A percentile compares a stretch with the other conserved stretches of the same genome.
Conservation (phyloP, 2,329 filamentous ascomycete species). For the Paecilomyces formosus region DNA sequence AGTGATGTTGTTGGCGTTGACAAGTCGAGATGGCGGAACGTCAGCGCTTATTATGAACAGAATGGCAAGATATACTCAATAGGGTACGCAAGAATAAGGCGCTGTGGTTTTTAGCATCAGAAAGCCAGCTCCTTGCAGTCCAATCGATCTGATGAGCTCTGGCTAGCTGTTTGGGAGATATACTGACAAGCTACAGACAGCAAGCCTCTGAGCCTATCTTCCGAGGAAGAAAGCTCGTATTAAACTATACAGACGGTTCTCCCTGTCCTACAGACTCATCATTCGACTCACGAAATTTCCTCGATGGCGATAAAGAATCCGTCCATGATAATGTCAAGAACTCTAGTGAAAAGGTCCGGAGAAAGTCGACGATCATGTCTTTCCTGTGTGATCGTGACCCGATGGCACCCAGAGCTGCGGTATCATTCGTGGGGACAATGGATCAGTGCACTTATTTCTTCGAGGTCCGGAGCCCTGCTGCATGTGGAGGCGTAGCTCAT, state of each 20-base stretch:
- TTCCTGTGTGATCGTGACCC: constrained; percentile 88
- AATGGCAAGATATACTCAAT: constrained; percentile 39
- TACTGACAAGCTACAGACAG: constrained; percentile 23
- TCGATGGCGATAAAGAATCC: constrained; percentile 10
- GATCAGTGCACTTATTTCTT: constrained; percentile 96
- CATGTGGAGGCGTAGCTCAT: constrained; percentile 64
- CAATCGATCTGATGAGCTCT: background rate
- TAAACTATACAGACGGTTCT: constrained; percentile 71
- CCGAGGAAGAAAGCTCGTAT: constrained; percentile 54
- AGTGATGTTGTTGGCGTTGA: constrained; percentile 40
- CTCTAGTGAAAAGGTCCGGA: constrained; percentile 19
- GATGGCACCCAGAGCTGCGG: constrained; percentile 55
- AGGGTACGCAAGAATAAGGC: constrained; percentile 27
- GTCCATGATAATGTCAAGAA: constrained; percentile 13
- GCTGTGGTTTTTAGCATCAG: background rate
- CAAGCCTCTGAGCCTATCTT: constrained; percentile 40
- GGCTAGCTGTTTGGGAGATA: background rate
- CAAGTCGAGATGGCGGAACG: constrained; percentile 34
- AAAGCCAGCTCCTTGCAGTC: background rate
- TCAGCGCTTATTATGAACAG: constrained; percentile 43
- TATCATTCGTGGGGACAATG: constrained; percentile 81
- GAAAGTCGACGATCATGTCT: constrained; percentile 79
- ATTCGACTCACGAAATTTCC: constrained; percentile 7
- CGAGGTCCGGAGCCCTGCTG: constrained; percentile 77
- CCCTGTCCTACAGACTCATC: constrained; percentile 46